These are phyloP conservation scores for Fusarium pseudonygamai DNA, from an alignment of 2,329 filamentous ascomycete species.

Conservation along the genomic window DNA sequence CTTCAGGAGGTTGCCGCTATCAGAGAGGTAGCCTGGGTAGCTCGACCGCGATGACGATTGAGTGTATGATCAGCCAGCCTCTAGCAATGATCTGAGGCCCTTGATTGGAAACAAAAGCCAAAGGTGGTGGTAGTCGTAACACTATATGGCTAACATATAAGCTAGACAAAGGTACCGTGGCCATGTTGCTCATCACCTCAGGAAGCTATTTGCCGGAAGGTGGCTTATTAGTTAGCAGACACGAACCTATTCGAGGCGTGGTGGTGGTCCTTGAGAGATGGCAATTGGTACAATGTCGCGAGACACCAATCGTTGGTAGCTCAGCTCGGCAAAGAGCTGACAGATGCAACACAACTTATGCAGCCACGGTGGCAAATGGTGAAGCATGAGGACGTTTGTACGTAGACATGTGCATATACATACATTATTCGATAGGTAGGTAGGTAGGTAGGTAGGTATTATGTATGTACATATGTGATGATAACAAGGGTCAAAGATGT, in stretches of 20 bases:
- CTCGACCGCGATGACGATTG: slow-evolving; percentile 24
- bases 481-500: background rate
- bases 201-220: slow-evolving; percentile 18
- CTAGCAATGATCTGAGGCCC: background rate
- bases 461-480: background rate
- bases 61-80: slow-evolving; percentile 29
- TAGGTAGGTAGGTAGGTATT: no score
- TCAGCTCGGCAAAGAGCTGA: slow-evolving; percentile 22
- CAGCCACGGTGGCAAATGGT: slow-evolving; percentile 25
- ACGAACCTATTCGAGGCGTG: background rate
- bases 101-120: slow-evolving; percentile 25
- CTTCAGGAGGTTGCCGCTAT: slow-evolving; percentile 20
- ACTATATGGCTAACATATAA: slow-evolving; percentile 24
- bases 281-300: slow-evolving; percentile 17
- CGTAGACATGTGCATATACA: no score
- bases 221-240: background rate
- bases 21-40: background rate
- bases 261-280: slow-evolving; percentile 19
- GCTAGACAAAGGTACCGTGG: slow-evolving; percentile 34
- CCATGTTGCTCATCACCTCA: slow-evolving; percentile 11
- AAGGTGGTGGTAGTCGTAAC: slow-evolving; percentile 22
- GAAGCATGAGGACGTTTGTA: background rate
- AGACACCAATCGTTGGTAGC: slow-evolving; percentile 7
- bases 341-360: background rate
- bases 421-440: no score